These are phyloP conservation scores for Trypanosoma boissoni DNA, from an alignment of 208 protist species.

Conservation along the genomic window DNA sequence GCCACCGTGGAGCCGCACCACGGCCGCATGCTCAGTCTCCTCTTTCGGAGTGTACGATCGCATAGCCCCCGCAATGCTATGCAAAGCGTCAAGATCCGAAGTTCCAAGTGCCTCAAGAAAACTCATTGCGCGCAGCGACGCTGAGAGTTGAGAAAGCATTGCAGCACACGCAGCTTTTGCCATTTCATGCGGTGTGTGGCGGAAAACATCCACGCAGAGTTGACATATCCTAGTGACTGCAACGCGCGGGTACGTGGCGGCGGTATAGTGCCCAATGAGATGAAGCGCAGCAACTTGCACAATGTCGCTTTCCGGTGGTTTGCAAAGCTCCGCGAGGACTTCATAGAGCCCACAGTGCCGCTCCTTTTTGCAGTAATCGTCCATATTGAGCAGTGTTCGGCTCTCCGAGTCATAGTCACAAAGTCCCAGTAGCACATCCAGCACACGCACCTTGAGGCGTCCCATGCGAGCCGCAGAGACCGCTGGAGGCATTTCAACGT, in stretches of 20 bases:
- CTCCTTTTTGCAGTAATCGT: constrained; percentile 29
- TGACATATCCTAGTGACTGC: constrained; percentile 33
- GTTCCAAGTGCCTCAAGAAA: constrained; percentile 12
- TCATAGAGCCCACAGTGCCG: constrained; percentile 33
- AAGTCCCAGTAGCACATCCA: constrained; percentile 73
- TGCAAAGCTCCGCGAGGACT: constrained; percentile 39
- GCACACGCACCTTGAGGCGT: constrained; percentile 47
- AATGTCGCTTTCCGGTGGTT: constrained; percentile 19
- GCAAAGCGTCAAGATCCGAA: constrained; percentile 11
- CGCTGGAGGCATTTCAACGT: not conserved
- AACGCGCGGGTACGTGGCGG: constrained; percentile 52
- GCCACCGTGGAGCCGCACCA: constrained; percentile 62
- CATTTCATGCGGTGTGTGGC: constrained; percentile 58
- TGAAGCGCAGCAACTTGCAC: constrained; percentile 77
- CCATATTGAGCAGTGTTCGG: constrained; percentile 69
- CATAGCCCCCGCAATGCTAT: constrained; percentile 10
- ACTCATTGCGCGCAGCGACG: constrained; percentile 9
- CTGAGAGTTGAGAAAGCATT: constrained; percentile 31
- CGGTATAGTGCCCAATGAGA: constrained; percentile 47
- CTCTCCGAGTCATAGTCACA: constrained; percentile 75
- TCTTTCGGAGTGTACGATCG: constrained; percentile 4
- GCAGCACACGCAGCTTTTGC: constrained; percentile 75
- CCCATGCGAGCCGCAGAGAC: constrained; percentile 13
- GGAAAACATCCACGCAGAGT: constrained; percentile 75
- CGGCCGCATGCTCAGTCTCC: constrained; percentile 33